Evolutionary conservation across 345 rosid genomes (phyloP).

Genomic region (Brassica cretica): DNA sequence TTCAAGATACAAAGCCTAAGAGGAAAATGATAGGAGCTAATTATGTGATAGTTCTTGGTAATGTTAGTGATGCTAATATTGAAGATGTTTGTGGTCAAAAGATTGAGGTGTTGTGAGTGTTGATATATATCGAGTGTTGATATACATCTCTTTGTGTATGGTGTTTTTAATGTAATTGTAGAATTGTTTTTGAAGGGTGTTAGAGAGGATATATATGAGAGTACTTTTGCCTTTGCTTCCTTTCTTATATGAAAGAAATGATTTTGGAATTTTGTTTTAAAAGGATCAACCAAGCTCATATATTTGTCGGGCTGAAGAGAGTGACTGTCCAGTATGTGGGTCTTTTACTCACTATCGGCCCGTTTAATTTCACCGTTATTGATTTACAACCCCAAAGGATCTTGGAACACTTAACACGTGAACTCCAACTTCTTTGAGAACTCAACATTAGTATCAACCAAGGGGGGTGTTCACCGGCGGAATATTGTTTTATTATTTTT

Average conservation of each 20-base stretch:
- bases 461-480: too few species aligned
- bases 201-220: slow-evolving; percentile 20
- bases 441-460: neutral
- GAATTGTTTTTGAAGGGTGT: neutral
- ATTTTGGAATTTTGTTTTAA: neutral
- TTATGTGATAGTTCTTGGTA: slow-evolving; percentile 6
- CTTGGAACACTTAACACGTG: neutral
- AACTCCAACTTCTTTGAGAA: neutral
- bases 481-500: too few species aligned
- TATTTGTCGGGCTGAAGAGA: neutral
- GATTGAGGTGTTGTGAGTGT: slow-evolving; percentile 44
- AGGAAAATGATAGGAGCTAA: slow-evolving; percentile 56
- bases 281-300: neutral
- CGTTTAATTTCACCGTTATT: neutral
- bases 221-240: neutral
- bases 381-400: neutral
- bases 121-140: slow-evolving; percentile 52
- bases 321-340: neutral
- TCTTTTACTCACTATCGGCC: neutral
- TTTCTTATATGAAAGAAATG: neutral
- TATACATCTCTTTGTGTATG: slow-evolving; percentile 31
- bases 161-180: slow-evolving; percentile 22
- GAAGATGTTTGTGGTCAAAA: slow-evolving; percentile 42
- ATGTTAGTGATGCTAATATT: slow-evolving; percentile 32
- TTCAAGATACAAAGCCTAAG: slow-evolving; percentile 86